These are phyloP conservation scores for Cyclospora cayetanensis DNA, from an alignment of 169 alveolate species.

Conservation along the genomic window DNA sequence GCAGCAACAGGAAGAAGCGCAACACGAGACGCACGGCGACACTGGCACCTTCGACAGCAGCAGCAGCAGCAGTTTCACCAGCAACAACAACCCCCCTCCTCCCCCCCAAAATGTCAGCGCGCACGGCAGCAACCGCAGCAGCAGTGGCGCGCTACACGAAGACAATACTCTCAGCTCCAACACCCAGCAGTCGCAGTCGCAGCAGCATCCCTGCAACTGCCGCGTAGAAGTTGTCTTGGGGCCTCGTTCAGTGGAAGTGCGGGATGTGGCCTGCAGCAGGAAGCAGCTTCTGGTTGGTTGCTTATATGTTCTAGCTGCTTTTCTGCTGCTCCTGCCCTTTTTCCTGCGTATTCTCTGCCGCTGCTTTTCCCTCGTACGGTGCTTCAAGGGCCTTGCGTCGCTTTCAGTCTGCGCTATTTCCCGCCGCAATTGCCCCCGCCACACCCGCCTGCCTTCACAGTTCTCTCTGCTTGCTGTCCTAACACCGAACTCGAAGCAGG, in stretches of 20 bases:
- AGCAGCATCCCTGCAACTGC: not conserved
- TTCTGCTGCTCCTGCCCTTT: too few species aligned
- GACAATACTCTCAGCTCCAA: not conserved
- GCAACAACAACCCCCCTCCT: not conserved
- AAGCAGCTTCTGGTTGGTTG: constrained; percentile 3
- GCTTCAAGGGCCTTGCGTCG: too few species aligned
- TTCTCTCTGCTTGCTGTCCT: too few species aligned
- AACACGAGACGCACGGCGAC: too few species aligned
- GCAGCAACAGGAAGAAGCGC: too few species aligned
- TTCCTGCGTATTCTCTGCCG: too few species aligned
- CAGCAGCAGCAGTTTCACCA: not conserved
- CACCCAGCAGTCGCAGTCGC: not conserved
- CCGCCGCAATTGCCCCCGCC: too few species aligned
- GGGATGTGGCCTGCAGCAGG: constrained; percentile 29
- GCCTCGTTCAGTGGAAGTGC: constrained; percentile 10
- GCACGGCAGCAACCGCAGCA: not conserved
- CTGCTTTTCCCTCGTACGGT: too few species aligned
- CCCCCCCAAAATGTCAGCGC: not conserved
- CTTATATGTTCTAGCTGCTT: too few species aligned
- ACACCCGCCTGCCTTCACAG: too few species aligned
- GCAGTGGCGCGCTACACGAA: not conserved
- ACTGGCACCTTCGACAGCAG: not conserved
- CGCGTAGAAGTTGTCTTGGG: not conserved
- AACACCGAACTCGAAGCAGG: too few species aligned
- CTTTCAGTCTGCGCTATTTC: too few species aligned